phyloP scores from a whole-genome alignment of 129 eudicot genomes.

The Escallonia herrerae region DNA sequence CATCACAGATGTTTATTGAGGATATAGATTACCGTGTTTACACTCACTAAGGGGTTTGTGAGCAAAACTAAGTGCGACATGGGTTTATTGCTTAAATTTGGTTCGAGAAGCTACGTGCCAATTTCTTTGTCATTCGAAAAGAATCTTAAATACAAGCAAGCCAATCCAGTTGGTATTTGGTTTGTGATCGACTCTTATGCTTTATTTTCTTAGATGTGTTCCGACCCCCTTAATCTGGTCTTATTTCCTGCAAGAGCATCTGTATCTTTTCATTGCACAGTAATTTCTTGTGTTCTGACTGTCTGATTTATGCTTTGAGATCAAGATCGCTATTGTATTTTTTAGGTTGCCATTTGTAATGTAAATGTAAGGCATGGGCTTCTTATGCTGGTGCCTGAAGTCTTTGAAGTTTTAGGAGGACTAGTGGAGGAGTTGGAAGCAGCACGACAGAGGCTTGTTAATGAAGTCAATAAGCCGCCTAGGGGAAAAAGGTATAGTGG shows the following conservation, averaged over 20 bases:
- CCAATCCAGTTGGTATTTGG: not conserved
- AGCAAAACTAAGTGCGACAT: not conserved
- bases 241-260: not conserved
- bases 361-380: constrained; percentile 75
- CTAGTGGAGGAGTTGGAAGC: constrained; percentile 75
- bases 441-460: constrained; percentile 74
- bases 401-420: constrained; percentile 76
- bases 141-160: not conserved
- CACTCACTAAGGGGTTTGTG: not conserved
- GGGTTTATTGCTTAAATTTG: too few species aligned
- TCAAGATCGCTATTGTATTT: constrained; percentile 3
- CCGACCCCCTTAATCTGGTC: constrained; percentile 4
- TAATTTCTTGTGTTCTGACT: not conserved
- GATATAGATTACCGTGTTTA: not conserved
- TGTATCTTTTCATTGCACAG: not conserved
- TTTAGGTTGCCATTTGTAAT: constrained; percentile 67
- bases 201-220: not conserved
- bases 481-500: constrained; percentile 74
- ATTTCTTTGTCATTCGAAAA: too few species aligned
- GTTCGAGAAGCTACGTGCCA: too few species aligned
- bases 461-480: constrained; percentile 91
- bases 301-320: not conserved
- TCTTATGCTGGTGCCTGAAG: constrained; percentile 91
- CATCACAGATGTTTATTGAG: constrained; percentile 2
- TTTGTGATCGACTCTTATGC: not conserved